A percentile compares a stretch with the other conserved stretches of the same genome.
These are phyloP conservation scores for Aspergillus chevalieri DNA, from an alignment of 2,329 filamentous ascomycete genomes.

Conservation along the genomic window DNA sequence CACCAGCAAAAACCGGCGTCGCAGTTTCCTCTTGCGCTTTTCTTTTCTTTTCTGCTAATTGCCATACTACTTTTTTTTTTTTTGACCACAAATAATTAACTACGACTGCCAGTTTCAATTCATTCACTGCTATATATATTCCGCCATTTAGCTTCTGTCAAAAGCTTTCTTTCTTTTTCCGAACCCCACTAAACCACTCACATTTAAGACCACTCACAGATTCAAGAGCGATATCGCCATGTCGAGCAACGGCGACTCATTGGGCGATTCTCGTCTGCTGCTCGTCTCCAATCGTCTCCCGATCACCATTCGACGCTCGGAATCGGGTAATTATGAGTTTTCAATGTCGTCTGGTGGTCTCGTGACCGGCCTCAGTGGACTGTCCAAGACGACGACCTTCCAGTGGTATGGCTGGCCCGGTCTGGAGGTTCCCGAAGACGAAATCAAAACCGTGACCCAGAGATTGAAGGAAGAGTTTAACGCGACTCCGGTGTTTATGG, in stretches of 20 bases:
- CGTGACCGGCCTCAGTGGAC: conserved; percentile 79
- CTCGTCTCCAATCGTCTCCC: conserved; percentile 88
- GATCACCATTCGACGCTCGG: conserved; percentile 85
- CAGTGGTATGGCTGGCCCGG: conserved; percentile 98
- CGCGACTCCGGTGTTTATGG: conserved; percentile 81
- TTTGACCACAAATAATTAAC: too few species aligned
- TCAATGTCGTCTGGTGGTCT: conserved; percentile 91
- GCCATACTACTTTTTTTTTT: too few species aligned
- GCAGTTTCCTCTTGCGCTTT: too few species aligned
- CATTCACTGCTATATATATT: too few species aligned
- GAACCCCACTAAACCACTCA: background rate
- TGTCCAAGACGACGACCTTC: conserved; percentile 83
- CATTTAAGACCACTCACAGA: background rate
- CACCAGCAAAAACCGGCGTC: too few species aligned
- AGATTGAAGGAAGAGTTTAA: conserved; percentile 76
- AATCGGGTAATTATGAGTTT: conserved; percentile 81
- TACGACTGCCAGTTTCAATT: too few species aligned
- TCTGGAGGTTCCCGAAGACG: conserved; percentile 75
- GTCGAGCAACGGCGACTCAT: conserved; percentile 4
- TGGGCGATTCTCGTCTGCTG: conserved; percentile 50
- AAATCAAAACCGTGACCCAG: conserved; percentile 64
- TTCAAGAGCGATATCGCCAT: conserved; percentile 1
- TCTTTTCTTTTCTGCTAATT: too few species aligned
- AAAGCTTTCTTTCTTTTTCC: background rate
- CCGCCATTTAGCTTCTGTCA: background rate